These are phyloP conservation scores for Serendipita sp. DNA, from an alignment of 1,284 basidiomycete species.

Conservation along the genomic window DNA sequence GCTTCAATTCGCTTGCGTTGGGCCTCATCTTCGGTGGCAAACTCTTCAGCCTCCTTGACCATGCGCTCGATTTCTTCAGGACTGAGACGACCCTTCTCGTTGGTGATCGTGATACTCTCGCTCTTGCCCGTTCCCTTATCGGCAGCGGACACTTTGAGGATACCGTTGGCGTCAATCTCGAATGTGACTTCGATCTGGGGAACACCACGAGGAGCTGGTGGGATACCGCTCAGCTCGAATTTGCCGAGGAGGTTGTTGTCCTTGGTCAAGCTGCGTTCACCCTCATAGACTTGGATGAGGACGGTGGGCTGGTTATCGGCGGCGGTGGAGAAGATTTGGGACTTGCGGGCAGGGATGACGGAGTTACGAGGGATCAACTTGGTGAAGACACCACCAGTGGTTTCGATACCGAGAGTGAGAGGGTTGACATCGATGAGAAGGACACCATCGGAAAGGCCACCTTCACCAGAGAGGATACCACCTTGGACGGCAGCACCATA, in stretches of 20 bases:
- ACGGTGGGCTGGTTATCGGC: conserved; percentile 91
- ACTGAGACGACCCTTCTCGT: conserved; percentile 72
- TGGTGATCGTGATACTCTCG: conserved; percentile 78
- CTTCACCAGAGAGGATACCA: conserved; percentile 85
- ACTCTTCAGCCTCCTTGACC: conserved; percentile 83
- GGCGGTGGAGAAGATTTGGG: conserved; percentile 94
- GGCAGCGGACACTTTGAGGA: conserved; percentile 74
- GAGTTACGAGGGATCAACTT: conserved; percentile 95
- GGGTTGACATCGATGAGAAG: conserved; percentile 87
- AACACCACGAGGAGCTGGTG: conserved; percentile 87
- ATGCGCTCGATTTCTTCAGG: conserved; percentile 85
- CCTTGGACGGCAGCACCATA: conserved; percentile 97
- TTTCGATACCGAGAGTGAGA: conserved; percentile 93
- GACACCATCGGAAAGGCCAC: conserved; percentile 72
- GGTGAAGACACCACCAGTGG: conserved; percentile 96
- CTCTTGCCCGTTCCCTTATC: conserved; percentile 93
- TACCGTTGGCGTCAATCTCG: conserved; percentile 89
- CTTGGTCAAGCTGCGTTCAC: conserved; percentile 90
- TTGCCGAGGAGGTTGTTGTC: conserved; percentile 97
- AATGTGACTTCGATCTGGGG: conserved; percentile 92
- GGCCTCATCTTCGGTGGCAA: conserved; percentile 72
- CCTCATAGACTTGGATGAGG: conserved; percentile 84
- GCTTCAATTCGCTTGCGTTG: conserved; percentile 82
- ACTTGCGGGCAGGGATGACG: conserved; percentile 95
- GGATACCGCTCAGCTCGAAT: conserved; percentile 87